Conservation (phyloP, 2,329 filamentous ascomycete species). For the Xylaria sp. region DNA sequence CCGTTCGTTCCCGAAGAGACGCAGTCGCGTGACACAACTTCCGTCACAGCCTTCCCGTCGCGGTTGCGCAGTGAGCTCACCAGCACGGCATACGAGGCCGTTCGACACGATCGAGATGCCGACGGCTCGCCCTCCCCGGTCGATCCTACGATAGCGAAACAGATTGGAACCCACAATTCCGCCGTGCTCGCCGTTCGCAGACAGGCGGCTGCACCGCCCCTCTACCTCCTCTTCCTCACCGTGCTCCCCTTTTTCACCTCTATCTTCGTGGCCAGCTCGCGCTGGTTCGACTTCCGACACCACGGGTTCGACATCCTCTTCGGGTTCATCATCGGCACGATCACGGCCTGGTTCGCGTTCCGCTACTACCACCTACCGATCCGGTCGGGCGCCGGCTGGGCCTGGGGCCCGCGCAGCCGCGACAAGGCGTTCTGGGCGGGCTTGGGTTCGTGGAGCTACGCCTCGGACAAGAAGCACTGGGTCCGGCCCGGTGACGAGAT, state of each 20-base stretch:
- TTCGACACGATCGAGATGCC: slow-evolving; percentile 37
- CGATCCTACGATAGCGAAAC: slow-evolving; percentile 35
- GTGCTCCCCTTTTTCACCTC: slow-evolving; percentile 73
- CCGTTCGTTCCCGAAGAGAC: slow-evolving; percentile 64
- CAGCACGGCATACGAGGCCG: slow-evolving; percentile 40
- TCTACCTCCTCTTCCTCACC: slow-evolving; percentile 73
- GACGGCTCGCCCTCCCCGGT: slow-evolving; percentile 33
- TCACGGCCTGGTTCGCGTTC: slow-evolving; percentile 74
- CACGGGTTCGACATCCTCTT: slow-evolving; percentile 91
- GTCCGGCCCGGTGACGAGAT: slow-evolving; percentile 23
- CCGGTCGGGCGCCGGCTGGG: slow-evolving; percentile 79
- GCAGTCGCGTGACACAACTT: slow-evolving; percentile 46
- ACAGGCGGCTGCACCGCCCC: slow-evolving; percentile 79
- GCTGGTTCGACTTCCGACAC: slow-evolving; percentile 87
- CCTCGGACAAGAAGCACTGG: slow-evolving; percentile 46
- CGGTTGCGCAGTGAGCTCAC: slow-evolving; percentile 56
- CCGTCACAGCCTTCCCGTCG: slow-evolving; percentile 74
- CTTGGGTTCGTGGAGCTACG: slow-evolving; percentile 63
- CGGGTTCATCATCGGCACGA: slow-evolving; percentile 77
- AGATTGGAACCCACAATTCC: slow-evolving; percentile 40
- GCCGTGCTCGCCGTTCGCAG: slow-evolving; percentile 60
- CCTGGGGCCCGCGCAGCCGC: slow-evolving; percentile 77
- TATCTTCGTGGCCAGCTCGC: slow-evolving; percentile 80
- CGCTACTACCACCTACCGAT: slow-evolving; percentile 85
- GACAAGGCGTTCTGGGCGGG: slow-evolving; percentile 80